Evolutionary conservation across 345 rosid genomes (phyloP).

Genomic region (Acer campestre): DNA sequence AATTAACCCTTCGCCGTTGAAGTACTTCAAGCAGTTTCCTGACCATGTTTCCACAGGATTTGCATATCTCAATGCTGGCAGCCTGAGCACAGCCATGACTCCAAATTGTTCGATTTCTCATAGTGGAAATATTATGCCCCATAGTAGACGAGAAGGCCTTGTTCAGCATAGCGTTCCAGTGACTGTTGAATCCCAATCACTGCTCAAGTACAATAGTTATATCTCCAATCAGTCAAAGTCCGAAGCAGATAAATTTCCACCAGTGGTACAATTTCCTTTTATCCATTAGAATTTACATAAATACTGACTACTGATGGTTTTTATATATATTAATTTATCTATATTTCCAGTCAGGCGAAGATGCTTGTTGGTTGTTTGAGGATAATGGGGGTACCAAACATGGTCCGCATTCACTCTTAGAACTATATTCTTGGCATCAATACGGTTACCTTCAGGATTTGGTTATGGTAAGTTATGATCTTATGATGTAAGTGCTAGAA

Average conservation of each 20-base stretch:
- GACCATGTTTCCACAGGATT: slow-evolving; percentile 87
- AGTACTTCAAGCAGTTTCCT: slow-evolving; percentile 86
- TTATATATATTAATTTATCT: not conserved
- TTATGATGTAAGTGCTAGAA: not conserved
- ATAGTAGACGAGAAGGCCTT: slow-evolving; percentile 31
- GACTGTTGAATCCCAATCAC: slow-evolving; percentile 32
- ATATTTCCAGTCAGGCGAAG: slow-evolving; percentile 57
- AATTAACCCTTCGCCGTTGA: slow-evolving; percentile 70
- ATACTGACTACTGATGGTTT: not conserved
- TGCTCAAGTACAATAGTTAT: slow-evolving; percentile 27
- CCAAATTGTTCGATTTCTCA: slow-evolving; percentile 26
- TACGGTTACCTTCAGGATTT: no score
- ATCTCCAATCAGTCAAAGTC: slow-evolving; percentile 37
- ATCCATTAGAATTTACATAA: slow-evolving; percentile 12
- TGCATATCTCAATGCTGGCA: slow-evolving; percentile 48
- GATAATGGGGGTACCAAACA: slow-evolving; percentile 67
- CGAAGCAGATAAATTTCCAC: slow-evolving; percentile 34
- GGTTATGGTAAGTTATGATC: slow-evolving; percentile 50
- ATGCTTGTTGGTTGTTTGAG: slow-evolving; percentile 56
- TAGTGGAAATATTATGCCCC: slow-evolving; percentile 22
- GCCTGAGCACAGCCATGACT: slow-evolving; percentile 29
- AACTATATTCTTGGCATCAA: slow-evolving; percentile 33
- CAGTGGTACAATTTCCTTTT: slow-evolving; percentile 47
- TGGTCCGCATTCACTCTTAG: slow-evolving; percentile 76
- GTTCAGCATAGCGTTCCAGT: slow-evolving; percentile 31